Conservation (phyloP, 2,329 filamentous ascomycete species). For the Corinectria fuckeliana region DNA sequence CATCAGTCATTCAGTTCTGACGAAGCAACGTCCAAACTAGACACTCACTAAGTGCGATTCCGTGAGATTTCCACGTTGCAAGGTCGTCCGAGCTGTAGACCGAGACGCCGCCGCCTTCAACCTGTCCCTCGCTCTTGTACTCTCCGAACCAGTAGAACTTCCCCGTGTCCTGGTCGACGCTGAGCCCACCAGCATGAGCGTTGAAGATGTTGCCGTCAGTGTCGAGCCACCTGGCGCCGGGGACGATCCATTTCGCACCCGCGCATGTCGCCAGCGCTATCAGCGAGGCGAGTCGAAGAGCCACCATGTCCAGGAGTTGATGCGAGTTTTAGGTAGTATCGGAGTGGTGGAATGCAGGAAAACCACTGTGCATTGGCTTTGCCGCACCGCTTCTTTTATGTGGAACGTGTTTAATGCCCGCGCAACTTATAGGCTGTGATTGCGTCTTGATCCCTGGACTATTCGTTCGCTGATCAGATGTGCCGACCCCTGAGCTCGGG, state of each 20-base stretch:
- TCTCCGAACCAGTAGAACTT: slow-evolving; percentile 69
- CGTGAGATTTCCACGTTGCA: slow-evolving; percentile 64
- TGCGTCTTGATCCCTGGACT: background rate
- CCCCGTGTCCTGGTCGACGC: slow-evolving; percentile 56
- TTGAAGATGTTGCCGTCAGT: slow-evolving; percentile 66
- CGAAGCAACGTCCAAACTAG: rapidly evolving
- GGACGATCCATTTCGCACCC: slow-evolving; percentile 60
- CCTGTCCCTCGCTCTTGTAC: slow-evolving; percentile 63
- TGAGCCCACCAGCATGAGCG: slow-evolving; percentile 65
- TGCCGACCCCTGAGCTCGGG: slow-evolving; percentile 8
- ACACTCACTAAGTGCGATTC: slow-evolving; percentile 58
- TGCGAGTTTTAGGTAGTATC: background rate
- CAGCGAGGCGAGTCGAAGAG: background rate
- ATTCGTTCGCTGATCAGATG: background rate
- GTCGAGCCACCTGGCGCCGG: slow-evolving; percentile 66
- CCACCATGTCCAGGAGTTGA: slow-evolving; percentile 3
- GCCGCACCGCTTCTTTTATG: background rate
- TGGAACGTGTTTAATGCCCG: background rate
- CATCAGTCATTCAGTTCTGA: background rate
- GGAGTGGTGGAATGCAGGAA: background rate
- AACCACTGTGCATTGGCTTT: background rate
- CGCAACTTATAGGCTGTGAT: background rate
- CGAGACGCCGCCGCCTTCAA: slow-evolving; percentile 65
- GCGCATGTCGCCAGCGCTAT: slow-evolving; percentile 24
- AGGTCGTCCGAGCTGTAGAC: slow-evolving; percentile 68